A percentile compares a stretch with the other conserved stretches of the same genome.
phyloP scores from a whole-genome alignment of 75 land plant species.

The Pinus tabuliformis region DNA sequence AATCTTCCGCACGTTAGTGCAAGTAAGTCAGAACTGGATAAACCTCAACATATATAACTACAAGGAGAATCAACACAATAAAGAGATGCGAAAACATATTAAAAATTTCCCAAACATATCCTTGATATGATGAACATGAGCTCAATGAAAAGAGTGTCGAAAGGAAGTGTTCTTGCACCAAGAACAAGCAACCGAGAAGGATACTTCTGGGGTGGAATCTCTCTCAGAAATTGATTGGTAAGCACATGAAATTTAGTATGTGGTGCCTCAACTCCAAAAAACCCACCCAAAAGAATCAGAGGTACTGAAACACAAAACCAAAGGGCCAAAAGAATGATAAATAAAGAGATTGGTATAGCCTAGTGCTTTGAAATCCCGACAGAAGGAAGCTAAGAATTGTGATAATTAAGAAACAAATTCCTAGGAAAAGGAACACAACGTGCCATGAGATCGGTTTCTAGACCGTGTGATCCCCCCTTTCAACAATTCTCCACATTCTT shows the following conservation, averaged over 20 bases:
- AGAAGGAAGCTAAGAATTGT: no score
- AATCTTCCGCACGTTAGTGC: conserved; percentile 43
- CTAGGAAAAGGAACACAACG: no score
- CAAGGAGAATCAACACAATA: conserved; percentile 42
- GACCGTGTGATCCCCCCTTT: no score
- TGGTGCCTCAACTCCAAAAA: conserved; percentile 41
- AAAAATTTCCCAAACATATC: conserved; percentile 55
- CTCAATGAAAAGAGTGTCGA: conserved; percentile 63
- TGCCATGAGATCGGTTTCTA: no score
- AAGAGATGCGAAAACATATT: conserved; percentile 47
- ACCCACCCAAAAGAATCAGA: conserved; percentile 46
- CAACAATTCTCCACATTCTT: no score
- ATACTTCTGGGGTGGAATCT: conserved; percentile 50
- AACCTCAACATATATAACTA: conserved; percentile 48
- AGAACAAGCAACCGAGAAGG: conserved; percentile 57
- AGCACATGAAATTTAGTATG: conserved; percentile 50
- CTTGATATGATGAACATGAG: conserved; percentile 60
- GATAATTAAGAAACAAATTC: no score
- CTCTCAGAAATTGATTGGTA: conserved; percentile 60
- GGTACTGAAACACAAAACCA: conserved; percentile 67
- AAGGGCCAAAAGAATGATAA: conserved; percentile 36
- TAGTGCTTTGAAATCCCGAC: no score
- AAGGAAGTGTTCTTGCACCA: conserved; percentile 54
- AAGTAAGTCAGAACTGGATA: conserved; percentile 31
- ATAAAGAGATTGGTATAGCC: no score